Evolutionary conservation across 371 early-diverging fungal genomes (phyloP), one percentile per base, ranked within the genome.

Genomic region (Rhizomucor pusillus): DNA sequence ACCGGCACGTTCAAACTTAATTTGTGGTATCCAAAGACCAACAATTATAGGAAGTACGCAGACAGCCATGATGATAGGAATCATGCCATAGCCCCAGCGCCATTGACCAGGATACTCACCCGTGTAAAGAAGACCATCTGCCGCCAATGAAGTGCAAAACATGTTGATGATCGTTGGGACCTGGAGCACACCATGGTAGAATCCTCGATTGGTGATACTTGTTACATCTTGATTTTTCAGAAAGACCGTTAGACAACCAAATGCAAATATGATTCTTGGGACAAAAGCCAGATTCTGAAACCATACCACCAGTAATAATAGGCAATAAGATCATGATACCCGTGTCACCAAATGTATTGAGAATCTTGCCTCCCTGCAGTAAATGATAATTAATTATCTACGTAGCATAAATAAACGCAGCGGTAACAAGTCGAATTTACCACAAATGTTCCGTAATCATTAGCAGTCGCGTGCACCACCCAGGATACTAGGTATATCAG

Each of bases 251-350:
- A 37, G 37, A 14, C n/a, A n/a, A n/a, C n/a, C n/a, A n/a, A n/a
- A n/a, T n/a, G n/a, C n/a, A n/a, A n/a, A n/a, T n/a, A n/a, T n/a
- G n/a, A n/a, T n/a, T 12, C 36, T 18, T 22, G 11, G 13, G n/a
- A 29, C 5, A 1, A 54, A 45, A 20, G 25, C 5, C 23, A 23
- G 14, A 37, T 25, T 46, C 5, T 9, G 22, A 20, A 13, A 39
- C 51, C n/a, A 33, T 73, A 69, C 73, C 73, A 50, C 67, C 73
- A 59, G 66, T 67, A 10, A 69, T 49, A 40, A 73, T 67, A 47
- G 65, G 73, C 13, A 64, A 63, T 11, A 73, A 46, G 35, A 69
- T 63, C 13, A 54, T 48, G 18, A 59, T 62, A 43, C 73, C 73
- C 23, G 69, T 47, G 13, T 60, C 54, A 16, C 73, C 73, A 49